Evolutionary conservation across 352 stramenopile species (phyloP).

Genomic region (Thalassiosira allenii): DNA sequence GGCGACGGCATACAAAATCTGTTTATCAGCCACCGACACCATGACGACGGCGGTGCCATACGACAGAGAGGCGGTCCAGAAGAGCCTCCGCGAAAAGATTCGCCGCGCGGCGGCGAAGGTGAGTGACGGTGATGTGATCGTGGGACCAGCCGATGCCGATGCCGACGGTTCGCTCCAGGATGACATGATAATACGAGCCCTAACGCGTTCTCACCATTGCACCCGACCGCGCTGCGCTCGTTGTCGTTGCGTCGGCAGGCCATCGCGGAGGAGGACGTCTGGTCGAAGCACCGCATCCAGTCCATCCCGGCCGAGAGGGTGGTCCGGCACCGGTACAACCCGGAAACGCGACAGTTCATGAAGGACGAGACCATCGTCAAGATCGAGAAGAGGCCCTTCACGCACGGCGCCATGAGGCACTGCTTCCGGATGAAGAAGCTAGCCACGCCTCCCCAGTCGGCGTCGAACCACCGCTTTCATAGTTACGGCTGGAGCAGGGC

Average conservation of each 20-base stretch:
- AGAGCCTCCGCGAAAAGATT: conserved; percentile 57
- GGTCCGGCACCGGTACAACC: conserved; percentile 81
- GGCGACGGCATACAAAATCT: no score
- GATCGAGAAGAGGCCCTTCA: conserved; percentile 78
- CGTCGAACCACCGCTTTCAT: conserved; percentile 81
- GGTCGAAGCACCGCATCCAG: conserved; percentile 73
- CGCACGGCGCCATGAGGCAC: conserved; percentile 84
- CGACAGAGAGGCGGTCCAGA: conserved; percentile 40
- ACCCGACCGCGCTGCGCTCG: no score
- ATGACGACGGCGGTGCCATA: conserved; percentile 28
- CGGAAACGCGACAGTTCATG: conserved; percentile 63
- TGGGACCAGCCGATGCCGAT: no score
- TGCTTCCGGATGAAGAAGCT: conserved; percentile 87
- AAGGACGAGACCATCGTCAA: conserved; percentile 84
- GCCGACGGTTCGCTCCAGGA: no score
- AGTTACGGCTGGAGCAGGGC: conserved; percentile 74
- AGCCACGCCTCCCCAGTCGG: conserved; percentile 63
- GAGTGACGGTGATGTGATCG: no score
- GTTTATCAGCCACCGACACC: background rate
- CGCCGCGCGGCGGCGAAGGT: conserved; percentile 44
- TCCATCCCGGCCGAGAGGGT: conserved; percentile 74
- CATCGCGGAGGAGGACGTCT: conserved; percentile 71
- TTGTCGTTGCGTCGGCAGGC: conserved; percentile 16
- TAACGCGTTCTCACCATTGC: no score
- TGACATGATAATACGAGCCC: no score